Percentiles rank a stretch among this genome's conserved stretches.
phyloP scores from a whole-genome alignment of 1,284 basidiomycete species.

The Marasmius tenuissimus region DNA sequence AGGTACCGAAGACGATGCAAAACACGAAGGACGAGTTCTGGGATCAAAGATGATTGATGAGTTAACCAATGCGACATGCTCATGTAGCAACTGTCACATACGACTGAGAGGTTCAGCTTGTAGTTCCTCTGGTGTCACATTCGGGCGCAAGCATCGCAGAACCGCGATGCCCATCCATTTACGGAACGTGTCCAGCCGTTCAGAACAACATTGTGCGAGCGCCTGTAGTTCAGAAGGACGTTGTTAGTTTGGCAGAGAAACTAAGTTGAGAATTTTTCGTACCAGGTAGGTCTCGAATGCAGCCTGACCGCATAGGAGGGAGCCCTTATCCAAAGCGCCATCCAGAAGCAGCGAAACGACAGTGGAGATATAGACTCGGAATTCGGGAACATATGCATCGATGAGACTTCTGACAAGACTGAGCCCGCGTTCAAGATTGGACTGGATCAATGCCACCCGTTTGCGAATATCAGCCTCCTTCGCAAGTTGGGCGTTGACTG shows the following conservation, averaged over 20 bases:
- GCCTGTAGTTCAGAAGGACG: slow-evolving; percentile 35
- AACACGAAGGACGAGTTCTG: slow-evolving; percentile 81
- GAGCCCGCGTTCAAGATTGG: slow-evolving; percentile 65
- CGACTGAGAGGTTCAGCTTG: slow-evolving; percentile 70
- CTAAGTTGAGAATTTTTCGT: slow-evolving; percentile 23
- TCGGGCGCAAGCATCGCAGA: slow-evolving; percentile 67
- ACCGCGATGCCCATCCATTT: slow-evolving; percentile 81
- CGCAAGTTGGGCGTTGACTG: slow-evolving; percentile 77
- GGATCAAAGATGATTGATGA: slow-evolving; percentile 6
- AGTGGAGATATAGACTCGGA: slow-evolving; percentile 55
- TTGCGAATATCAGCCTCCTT: slow-evolving; percentile 73
- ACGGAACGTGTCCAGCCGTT: slow-evolving; percentile 66
- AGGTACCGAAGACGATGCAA: slow-evolving; percentile 85
- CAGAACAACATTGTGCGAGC: slow-evolving; percentile 66
- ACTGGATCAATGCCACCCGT: slow-evolving; percentile 56
- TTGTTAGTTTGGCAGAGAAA: slow-evolving; percentile 1
- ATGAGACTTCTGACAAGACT: slow-evolving; percentile 67
- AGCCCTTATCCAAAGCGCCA: slow-evolving; percentile 60
- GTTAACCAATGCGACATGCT: neutral
- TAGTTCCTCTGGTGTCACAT: slow-evolving; percentile 72
- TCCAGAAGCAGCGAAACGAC: slow-evolving; percentile 65
- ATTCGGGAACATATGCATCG: slow-evolving; percentile 55
- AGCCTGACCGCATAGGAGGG: slow-evolving; percentile 56
- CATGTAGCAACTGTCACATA: slow-evolving; percentile 33
- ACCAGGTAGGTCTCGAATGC: slow-evolving; percentile 82